These are phyloP conservation scores for Nemania diffusa DNA, from an alignment of 2,329 filamentous ascomycete genomes.

Conservation along the genomic window DNA sequence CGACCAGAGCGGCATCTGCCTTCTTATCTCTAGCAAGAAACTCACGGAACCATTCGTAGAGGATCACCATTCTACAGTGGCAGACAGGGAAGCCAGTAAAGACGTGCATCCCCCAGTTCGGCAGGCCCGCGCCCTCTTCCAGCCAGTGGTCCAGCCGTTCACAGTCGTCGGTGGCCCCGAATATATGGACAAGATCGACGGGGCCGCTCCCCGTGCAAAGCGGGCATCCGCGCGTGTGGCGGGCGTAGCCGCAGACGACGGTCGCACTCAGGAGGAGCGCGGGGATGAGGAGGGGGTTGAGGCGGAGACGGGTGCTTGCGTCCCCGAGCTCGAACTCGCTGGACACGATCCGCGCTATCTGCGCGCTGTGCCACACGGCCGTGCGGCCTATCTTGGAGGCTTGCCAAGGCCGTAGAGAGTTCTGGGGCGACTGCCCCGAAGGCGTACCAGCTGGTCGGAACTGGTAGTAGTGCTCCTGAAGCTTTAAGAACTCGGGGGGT, in stretches of 20 bases:
- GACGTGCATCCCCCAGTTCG: conserved; percentile 36
- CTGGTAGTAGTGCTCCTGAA: conserved; percentile 38
- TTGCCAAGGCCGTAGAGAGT: conserved; percentile 36
- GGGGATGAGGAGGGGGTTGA: conserved; percentile 41
- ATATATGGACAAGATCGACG: conserved; percentile 33
- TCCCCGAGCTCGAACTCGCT: conserved; percentile 29
- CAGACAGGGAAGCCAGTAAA: conserved; percentile 38
- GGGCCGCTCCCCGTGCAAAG: conserved; percentile 14
- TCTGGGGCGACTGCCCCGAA: conserved; percentile 20
- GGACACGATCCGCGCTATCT: conserved; percentile 38
- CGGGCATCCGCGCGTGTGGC: conserved; percentile 30
- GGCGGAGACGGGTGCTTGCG: conserved; percentile 15
- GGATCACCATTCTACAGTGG: conserved; percentile 33
- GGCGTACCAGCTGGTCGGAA: conserved; percentile 15
- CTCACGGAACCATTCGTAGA: conserved; percentile 41
- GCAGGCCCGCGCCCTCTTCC: conserved; percentile 21
- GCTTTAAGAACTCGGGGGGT: conserved; percentile 37
- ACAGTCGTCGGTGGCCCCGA: conserved; percentile 25
- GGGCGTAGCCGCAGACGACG: conserved; percentile 37
- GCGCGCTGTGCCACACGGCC: conserved; percentile 41
- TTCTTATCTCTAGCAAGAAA: conserved; percentile 34
- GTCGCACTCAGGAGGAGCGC: conserved; percentile 39
- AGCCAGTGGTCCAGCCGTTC: conserved; percentile 33
- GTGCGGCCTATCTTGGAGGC: conserved; percentile 32
- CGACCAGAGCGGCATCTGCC: conserved; percentile 23